These are phyloP conservation scores for Suhomyces coccinellae DNA, from an alignment of 1,139 yeast genomes.

Conservation along the genomic window DNA sequence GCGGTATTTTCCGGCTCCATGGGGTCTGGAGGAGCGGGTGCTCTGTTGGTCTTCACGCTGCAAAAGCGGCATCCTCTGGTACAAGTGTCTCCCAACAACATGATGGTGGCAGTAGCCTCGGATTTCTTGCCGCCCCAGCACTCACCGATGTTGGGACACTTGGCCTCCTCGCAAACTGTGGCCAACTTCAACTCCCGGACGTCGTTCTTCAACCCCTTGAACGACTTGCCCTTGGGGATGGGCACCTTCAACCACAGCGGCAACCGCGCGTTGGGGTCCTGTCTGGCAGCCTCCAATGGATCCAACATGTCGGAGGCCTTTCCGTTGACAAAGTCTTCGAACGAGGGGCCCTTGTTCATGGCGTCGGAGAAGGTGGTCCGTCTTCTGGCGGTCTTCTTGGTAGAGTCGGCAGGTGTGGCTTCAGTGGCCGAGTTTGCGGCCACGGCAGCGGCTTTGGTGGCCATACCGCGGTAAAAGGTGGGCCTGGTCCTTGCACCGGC, in stretches of 20 bases:
- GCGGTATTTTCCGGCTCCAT: conserved; percentile 98
- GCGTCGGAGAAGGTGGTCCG: conserved; percentile 67
- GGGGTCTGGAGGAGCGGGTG: conserved; percentile 89
- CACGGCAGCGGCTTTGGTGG: conserved; percentile 6
- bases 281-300: conserved; percentile 68
- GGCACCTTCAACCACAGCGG: conserved; percentile 96
- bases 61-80: conserved; percentile 98
- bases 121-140: conserved; percentile 99
- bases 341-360: conserved; percentile 84
- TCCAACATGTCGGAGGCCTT: conserved; percentile 69
- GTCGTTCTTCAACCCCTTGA: conserved; percentile 77
- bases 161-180: conserved; percentile 97
- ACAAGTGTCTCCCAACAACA: conserved; percentile 98
- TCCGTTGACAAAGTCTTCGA: conserved; percentile 86
- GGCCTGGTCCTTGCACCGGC: not conserved
- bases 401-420: not conserved
- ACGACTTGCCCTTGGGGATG: conserved; percentile 88
- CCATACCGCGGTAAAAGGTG: conserved; percentile 8
- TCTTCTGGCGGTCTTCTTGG: conserved; percentile 38
- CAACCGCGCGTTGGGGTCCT: conserved; percentile 63
- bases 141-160: conserved; percentile 98
- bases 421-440: not conserved
- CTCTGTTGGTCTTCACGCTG: conserved; percentile 88
- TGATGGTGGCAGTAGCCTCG: conserved; percentile 98
- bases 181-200: conserved; percentile 85